Percentiles rank a stretch among this genome's conserved stretches.
These are phyloP conservation scores for Schizophyllum commune DNA, from an alignment of 1,284 basidiomycete genomes.

Conservation along the genomic window DNA sequence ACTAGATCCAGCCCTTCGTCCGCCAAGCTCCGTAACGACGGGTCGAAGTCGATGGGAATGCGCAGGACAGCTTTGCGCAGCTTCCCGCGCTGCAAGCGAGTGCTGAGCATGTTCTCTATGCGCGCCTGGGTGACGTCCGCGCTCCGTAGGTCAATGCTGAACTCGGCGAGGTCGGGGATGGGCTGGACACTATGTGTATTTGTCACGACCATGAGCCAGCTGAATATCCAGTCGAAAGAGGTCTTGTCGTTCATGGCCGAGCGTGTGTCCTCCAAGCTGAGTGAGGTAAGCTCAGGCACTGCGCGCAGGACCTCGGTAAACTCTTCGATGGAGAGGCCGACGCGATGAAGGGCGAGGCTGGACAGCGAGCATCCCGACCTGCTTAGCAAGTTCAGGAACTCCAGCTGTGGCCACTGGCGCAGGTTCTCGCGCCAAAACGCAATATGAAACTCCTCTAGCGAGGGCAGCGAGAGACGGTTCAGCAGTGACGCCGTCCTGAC, in stretches of 20 bases:
- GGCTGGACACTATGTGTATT: not conserved
- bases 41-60: not conserved
- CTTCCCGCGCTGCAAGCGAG: not conserved
- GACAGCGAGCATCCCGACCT: not conserved
- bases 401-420: not conserved
- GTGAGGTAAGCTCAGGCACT: not conserved
- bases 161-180: not conserved
- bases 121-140: not conserved
- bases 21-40: not conserved
- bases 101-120: not conserved
- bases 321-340: not conserved
- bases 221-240: not conserved
- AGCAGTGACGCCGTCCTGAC: not conserved
- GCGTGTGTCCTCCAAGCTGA: not conserved
- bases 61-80: not conserved
- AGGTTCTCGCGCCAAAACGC: not conserved
- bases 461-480: not conserved
- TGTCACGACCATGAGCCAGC: not conserved
- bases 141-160: not conserved
- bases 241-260: not conserved
- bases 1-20: not conserved
- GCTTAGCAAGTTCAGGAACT: not conserved
- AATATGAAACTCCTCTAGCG: not conserved
- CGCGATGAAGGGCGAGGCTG: not conserved
- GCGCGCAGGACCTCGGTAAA: not conserved